Percentiles rank a stretch among this genome's conserved stretches.
phyloP scores from a whole-genome alignment of 768 basidiomycete genomes.

The Leccinum variicolor region DNA sequence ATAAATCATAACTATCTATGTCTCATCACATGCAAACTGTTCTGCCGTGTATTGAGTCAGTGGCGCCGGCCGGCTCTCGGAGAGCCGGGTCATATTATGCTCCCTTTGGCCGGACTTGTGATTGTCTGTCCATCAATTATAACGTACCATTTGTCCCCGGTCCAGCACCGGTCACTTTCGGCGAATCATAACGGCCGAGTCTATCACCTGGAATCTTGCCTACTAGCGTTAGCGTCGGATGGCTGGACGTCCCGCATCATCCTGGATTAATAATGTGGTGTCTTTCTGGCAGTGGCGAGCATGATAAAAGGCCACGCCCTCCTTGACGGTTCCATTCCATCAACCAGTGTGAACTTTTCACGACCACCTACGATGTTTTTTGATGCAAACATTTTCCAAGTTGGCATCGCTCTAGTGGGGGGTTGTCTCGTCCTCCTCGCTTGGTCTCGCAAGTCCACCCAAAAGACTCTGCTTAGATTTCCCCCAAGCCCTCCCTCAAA shows the following conservation, averaged over 20 bases:
- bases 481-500: conserved; percentile 9
- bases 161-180: background rate
- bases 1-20: too few species aligned
- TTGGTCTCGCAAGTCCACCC: background rate
- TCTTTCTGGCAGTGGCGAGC: background rate
- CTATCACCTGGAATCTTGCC: background rate
- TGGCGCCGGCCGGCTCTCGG: background rate
- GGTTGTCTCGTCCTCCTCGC: background rate
- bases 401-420: background rate
- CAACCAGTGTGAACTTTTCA: background rate
- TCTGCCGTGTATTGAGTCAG: background rate
- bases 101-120: background rate
- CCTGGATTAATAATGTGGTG: background rate
- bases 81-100: background rate
- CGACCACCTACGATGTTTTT: background rate
- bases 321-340: background rate
- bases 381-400: background rate
- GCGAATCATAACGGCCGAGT: background rate
- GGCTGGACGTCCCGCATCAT: background rate
- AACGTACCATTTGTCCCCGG: background rate
- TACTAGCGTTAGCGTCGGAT: background rate
- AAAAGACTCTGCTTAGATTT: background rate
- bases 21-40: too few species aligned
- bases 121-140: background rate
- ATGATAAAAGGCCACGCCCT: background rate